Base-by-base conservation (phyloP, 345 rosid genomes). In the Murraya paniculata region DNA sequence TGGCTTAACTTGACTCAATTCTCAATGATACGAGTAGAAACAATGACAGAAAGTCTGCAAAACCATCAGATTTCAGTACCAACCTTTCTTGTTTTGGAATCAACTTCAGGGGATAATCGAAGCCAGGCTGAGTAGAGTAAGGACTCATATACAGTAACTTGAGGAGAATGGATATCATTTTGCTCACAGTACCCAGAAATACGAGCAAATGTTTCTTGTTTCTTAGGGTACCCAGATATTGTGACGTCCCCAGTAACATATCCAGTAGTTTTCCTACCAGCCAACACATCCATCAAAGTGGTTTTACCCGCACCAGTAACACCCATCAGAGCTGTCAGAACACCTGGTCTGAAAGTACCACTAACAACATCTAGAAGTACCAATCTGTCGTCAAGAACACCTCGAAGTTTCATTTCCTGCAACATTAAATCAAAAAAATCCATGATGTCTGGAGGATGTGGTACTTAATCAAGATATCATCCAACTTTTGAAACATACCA, bases 291-390 rank as follows among this genome's bases (percentile, higher is more conserved):
- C 98, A 93, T 90, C 73, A 91, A 57, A 70, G 98, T 93, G 22
- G 98, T 91, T 85, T 93, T 93, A 6, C 98, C 97, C 5, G 97
- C 97, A n/a, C 96, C 96, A 19, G 90, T 88, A 48, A 89, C 91
- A 74, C 93, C 95, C 95, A 91, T 90, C 50, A 90, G 83, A 80
- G 95, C 93, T 21, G 97, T 92, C 9, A 93, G 93, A 75, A 93
- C 92, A 6, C 97, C 97, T 10, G 95, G 95, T 83, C 94, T 87
- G 78, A 91, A 93, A 41, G 97, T 86, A 55, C 98, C 94, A 33
- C 89, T 93, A 36, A 93, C 92, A 39, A 91, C 88, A 80, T 87
- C 88, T 81, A 93, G 74, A 30, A 91, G 87, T 62, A 85, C 89
- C 88, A 93, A 82, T 72, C 62, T 93, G 77, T 92, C 88, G 50